These are phyloP conservation scores for Chlorella sp. DNA, from an alignment of 139 green algal genomes.

Conservation along the genomic window DNA sequence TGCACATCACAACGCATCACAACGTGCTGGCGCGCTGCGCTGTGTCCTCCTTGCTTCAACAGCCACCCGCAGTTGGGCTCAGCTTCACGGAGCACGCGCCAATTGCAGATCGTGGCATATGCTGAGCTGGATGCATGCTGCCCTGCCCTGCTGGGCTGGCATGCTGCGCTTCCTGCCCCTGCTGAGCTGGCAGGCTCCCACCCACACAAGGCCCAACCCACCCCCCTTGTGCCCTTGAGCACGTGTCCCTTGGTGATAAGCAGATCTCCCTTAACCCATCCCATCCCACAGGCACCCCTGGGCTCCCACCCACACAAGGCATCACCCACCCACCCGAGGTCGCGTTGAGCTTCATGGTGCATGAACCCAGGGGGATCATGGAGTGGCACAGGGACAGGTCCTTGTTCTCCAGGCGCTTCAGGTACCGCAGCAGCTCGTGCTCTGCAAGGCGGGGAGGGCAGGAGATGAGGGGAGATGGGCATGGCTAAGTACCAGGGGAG, in stretches of 20 bases:
- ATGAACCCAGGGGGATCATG: slow-evolving; percentile 99
- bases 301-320: background rate
- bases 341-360: slow-evolving; percentile 99
- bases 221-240: background rate
- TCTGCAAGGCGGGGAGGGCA: slow-evolving; percentile 48
- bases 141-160: too few species aligned
- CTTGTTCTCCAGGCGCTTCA: slow-evolving; percentile 96
- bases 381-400: slow-evolving; percentile 96
- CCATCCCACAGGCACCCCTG: too few species aligned
- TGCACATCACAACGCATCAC: background rate
- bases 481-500: too few species aligned
- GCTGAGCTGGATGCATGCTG: too few species aligned
- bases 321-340: slow-evolving; percentile 65
- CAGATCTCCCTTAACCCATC: too few species aligned
- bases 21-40: background rate
- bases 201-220: background rate
- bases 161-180: background rate
- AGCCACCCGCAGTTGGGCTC: background rate
- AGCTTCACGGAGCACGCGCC: background rate
- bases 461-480: background rate
- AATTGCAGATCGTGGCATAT: too few species aligned
- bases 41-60: background rate
- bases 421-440: slow-evolving; percentile 96
- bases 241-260: background rate
- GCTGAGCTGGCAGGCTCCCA: background rate